These are phyloP conservation scores for Trichoderma brevicompactum DNA, from an alignment of 2,329 filamentous ascomycete genomes.

Conservation along the genomic window DNA sequence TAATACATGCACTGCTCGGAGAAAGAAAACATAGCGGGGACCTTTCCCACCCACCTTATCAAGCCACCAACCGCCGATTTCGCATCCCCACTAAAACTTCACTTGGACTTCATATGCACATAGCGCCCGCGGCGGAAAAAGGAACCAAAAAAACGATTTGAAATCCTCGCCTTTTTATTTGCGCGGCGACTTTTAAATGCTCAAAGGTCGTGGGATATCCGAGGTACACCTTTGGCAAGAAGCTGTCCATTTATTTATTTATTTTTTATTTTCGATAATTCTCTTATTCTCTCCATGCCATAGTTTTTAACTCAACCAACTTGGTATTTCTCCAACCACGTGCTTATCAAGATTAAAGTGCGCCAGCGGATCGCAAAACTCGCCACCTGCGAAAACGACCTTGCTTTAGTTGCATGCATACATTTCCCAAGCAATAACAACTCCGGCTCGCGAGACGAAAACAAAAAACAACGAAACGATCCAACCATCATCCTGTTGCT, in stretches of 20 bases:
- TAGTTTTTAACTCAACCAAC: not conserved
- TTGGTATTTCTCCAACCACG: not conserved
- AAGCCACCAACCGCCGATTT: slow-evolving; percentile 19
- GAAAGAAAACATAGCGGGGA: not conserved
- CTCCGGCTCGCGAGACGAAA: not conserved
- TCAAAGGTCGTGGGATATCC: not conserved
- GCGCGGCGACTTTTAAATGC: slow-evolving; percentile 30
- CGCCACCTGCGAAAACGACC: slow-evolving; percentile 7
- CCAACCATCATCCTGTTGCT: not conserved
- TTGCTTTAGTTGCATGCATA: not conserved
- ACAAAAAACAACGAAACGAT: not conserved
- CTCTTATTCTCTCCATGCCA: not conserved
- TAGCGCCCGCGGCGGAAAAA: not conserved
- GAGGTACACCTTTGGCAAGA: not conserved
- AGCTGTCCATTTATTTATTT: not conserved
- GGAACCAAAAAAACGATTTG: slow-evolving; percentile 36
- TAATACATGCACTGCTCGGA: not conserved
- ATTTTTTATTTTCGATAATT: too few relatives aligned
- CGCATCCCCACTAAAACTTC: slow-evolving; percentile 18
- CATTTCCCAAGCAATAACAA: not conserved
- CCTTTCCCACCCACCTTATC: not conserved
- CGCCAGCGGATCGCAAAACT: slow-evolving; percentile 18
- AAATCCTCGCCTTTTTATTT: slow-evolving; percentile 43
- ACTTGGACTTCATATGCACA: not conserved
- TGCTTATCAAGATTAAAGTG: slow-evolving; percentile 24